Evolutionary conservation across 352 stramenopile genomes (phyloP).

Genomic region (Phytopythium ostracodes): DNA sequence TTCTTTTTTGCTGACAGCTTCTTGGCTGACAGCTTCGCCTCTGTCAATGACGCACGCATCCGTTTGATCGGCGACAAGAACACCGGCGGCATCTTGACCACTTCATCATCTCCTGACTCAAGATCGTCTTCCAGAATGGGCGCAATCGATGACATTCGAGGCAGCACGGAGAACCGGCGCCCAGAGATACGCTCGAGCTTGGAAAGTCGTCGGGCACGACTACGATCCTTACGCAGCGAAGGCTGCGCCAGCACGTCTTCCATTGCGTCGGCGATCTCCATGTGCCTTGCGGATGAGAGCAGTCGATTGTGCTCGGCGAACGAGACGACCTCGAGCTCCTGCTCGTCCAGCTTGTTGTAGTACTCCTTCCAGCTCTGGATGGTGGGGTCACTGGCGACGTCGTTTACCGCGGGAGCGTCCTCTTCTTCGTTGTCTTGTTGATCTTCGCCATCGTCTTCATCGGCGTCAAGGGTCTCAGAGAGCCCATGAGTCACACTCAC

Average conservation of each 20-base stretch:
- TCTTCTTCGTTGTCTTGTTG: constrained; percentile 1
- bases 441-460: background rate
- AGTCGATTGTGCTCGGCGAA: constrained; percentile 52
- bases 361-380: constrained; percentile 47
- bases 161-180: constrained; percentile 41
- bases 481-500: background rate
- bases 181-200: constrained; percentile 53
- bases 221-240: constrained; percentile 56
- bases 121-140: constrained; percentile 39
- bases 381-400: constrained; percentile 14
- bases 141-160: constrained; percentile 22
- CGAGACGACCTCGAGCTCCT: constrained; percentile 62
- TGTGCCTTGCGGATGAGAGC: constrained; percentile 57
- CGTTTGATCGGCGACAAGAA: constrained; percentile 31
- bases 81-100: constrained; percentile 38
- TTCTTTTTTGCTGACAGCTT: constrained; percentile 14
- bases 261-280: constrained; percentile 72
- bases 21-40: constrained; percentile 7
- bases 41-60: constrained; percentile 13
- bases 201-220: constrained; percentile 53
- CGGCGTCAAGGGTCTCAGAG: background rate
- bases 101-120: constrained; percentile 25
- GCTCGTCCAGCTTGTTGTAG: constrained; percentile 43
- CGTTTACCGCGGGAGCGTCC: constrained; percentile 11
- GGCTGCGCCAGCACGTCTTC: constrained; percentile 61